phyloP scores from a whole-genome alignment of 352 stramenopile genomes.

The Thraustotheca clavata region DNA sequence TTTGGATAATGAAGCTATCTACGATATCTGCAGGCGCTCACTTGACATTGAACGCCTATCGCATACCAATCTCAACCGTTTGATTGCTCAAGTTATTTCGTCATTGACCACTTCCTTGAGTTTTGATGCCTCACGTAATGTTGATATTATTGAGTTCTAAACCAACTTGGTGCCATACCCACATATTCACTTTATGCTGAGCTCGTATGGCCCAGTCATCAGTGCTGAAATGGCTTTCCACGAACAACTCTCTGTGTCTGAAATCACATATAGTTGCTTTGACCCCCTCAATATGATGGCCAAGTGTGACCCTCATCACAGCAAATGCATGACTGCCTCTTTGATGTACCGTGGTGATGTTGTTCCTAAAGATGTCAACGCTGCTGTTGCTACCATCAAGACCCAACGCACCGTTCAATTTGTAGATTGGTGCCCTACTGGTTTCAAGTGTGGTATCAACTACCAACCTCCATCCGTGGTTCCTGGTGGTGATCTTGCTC shows the following conservation, averaged over 20 bases:
- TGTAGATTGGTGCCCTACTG: constrained; percentile 95
- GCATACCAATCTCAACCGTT: constrained; percentile 96
- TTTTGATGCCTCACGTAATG: constrained; percentile 95
- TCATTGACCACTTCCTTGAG: constrained; percentile 94
- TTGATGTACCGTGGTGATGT: constrained; percentile 94
- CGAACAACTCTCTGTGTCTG: constrained; percentile 91
- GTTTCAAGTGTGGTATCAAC: constrained; percentile 97
- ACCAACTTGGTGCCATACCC: constrained; percentile 98
- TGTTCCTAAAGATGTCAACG: constrained; percentile 90
- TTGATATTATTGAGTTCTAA: constrained; percentile 97
- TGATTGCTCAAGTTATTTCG: constrained; percentile 96
- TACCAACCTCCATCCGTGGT: constrained; percentile 94
- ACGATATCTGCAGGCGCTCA: constrained; percentile 95
- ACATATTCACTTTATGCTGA: constrained; percentile 97
- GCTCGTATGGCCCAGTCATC: constrained; percentile 95
- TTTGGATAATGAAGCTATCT: constrained; percentile 96
- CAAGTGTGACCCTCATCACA: constrained; percentile 95
- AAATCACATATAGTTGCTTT: constrained; percentile 96
- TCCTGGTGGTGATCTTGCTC: constrained; percentile 90
- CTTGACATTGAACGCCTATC: constrained; percentile 93
- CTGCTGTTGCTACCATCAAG: constrained; percentile 94
- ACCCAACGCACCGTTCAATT: constrained; percentile 97
- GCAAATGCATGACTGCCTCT: constrained; percentile 96
- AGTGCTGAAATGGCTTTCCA: constrained; percentile 93
- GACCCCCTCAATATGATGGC: constrained; percentile 96